Base-by-base conservation (phyloP, 1,139 yeast genomes). In the Blastobotrys petasosporus region DNA sequence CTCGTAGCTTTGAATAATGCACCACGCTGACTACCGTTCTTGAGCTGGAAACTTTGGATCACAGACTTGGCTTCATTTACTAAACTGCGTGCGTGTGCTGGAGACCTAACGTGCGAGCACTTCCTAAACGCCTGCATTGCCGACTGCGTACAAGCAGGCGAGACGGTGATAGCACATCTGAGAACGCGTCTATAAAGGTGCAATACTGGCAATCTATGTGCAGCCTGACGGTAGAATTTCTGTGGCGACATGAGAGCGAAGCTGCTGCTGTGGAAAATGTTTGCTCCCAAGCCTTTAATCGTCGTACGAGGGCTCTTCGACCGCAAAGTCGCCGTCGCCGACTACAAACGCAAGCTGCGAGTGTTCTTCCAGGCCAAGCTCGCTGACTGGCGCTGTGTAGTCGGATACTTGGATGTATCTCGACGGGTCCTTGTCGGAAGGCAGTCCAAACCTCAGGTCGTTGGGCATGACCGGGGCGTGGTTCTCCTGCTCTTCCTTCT, bases 171-270 rank as follows among this genome's bases (percentile, higher is more conserved):
- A 40, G 28, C 51, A 39, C 32, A 44, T 28, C 56, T 39, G 9
- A 54, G 31, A 23, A 57, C 41, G 17, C 55, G 44, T 10, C 58
- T 42, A 41, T 49, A 56, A 15, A 57, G 42, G 38, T 46, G 50
- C 10, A 53, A 40, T 3, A 56, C 54, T 2, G 59, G 59, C 12
- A 16, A 32, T 12, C 48, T 34, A 44, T 57, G 61, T 28, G 48
- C 33, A 5, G 47, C 48, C 37, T 54, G 53, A 23, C 25, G 41
- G 37, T 23, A 49, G 33, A 45, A 53, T 52, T 32, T 53, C 54
- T 23, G 49, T 46, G 33, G 50, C 32, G 32, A n/a, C 12, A 31
- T 31, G 32, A n/a, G n/a, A n/a, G n/a, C n/a, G n/a, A n/a, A n/a
- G n/a, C n/a, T n/a, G n/a, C n/a, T n/a, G n/a, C n/a, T n/a, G n/a